Conservation (phyloP, 768 basidiomycete species). For the Astraeus odoratus region DNA sequence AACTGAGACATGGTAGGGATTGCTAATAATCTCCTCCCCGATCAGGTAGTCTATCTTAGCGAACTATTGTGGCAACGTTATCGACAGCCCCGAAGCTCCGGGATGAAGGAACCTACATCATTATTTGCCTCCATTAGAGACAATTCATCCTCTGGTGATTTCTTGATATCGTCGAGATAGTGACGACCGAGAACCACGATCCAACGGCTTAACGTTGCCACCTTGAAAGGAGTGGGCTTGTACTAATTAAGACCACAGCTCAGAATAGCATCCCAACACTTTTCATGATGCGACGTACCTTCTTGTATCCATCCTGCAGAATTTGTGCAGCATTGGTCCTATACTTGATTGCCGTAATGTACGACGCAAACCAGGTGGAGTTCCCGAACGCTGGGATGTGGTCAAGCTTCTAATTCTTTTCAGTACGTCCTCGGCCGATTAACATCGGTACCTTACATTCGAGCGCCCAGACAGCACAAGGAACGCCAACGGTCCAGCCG, state of each 20-base stretch:
- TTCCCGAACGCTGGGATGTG: constrained; percentile 25
- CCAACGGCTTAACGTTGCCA: constrained; percentile 30
- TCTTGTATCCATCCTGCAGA: constrained; percentile 26
- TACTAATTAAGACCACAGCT: constrained; percentile 15
- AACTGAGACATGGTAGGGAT: constrained; percentile 26
- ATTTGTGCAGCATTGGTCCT: constrained; percentile 13
- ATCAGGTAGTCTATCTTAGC: background rate
- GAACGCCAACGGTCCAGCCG: too few species aligned
- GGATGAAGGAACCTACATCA: constrained; percentile 24
- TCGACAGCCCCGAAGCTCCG: background rate
- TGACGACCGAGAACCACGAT: constrained; percentile 28
- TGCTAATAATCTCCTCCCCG: background rate
- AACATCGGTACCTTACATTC: background rate
- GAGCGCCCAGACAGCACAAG: background rate
- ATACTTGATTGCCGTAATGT: constrained; percentile 14
- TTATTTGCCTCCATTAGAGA: constrained; percentile 25
- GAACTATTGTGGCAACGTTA: background rate
- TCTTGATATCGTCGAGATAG: constrained; percentile 35
- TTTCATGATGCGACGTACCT: constrained; percentile 9
- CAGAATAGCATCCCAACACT: background rate
- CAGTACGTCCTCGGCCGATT: background rate
- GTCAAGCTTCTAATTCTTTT: constrained; percentile 11
- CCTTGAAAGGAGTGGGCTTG: constrained; percentile 25
- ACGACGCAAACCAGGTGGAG: constrained; percentile 21
- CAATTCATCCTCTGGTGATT: constrained; percentile 31